Conservation (phyloP, 306 rosid genomes). For the Alnus glutinosa region DNA sequence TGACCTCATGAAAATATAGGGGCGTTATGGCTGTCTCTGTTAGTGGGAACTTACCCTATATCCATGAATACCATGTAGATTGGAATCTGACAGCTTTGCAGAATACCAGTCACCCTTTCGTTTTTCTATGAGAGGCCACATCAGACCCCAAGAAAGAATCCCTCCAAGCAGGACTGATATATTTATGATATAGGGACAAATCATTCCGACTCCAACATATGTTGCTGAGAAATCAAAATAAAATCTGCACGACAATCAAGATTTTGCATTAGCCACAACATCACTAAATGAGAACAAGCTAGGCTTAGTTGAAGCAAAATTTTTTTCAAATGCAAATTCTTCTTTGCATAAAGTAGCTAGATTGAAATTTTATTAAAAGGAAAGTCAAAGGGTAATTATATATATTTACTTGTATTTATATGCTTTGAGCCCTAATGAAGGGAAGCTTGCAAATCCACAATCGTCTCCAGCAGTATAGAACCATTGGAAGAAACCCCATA, state of each 20-base stretch:
- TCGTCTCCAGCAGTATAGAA: neutral
- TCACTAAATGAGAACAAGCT: neutral
- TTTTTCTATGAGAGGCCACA: conserved; percentile 23
- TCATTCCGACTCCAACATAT: conserved; percentile 22
- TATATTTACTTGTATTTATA: neutral
- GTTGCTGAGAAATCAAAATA: conserved; percentile 19
- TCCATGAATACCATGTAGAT: neutral
- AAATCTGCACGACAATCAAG: conserved; percentile 5
- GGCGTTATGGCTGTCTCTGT: neutral
- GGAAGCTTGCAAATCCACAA: conserved; percentile 1
- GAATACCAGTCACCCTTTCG: conserved; percentile 10
- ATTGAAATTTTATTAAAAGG: neutral
- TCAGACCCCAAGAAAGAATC: conserved; percentile 22
- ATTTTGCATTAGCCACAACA: neutral
- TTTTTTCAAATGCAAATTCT: neutral
- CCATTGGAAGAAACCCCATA: conserved; percentile 6
- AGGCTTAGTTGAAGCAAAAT: neutral
- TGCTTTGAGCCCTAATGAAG: conserved; percentile 4
- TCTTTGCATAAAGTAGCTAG: neutral
- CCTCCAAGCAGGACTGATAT: conserved; percentile 19
- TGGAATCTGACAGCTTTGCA: neutral
- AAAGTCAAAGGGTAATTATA: neutral
- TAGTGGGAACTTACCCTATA: conserved; percentile 3
- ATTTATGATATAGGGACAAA: conserved; percentile 19
- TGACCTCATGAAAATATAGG: neutral